Percentiles rank a stretch among this genome's conserved stretches.
Conservation (phyloP, 2,329 filamentous ascomycete species). For the Trichoderma atroviride region DNA sequence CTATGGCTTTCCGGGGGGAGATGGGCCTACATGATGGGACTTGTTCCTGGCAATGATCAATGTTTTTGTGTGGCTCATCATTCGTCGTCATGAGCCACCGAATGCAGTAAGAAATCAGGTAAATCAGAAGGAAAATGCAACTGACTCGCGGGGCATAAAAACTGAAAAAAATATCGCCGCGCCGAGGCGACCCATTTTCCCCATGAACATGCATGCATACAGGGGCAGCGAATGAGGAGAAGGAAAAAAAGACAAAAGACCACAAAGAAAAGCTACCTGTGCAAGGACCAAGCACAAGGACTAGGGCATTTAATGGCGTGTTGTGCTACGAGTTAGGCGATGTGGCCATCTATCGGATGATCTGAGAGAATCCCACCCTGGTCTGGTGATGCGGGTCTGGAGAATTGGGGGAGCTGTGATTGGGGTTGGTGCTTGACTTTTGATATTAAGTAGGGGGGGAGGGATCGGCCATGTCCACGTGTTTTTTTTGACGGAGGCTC, state of each 20-base stretch:
- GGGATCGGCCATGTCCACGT: not conserved
- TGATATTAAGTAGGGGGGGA: too few relatives aligned
- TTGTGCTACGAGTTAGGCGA: not conserved
- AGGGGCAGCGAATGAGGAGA: not conserved
- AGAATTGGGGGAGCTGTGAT: not conserved
- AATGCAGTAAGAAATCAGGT: not conserved
- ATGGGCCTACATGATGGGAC: too few relatives aligned
- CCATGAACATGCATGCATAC: not conserved
- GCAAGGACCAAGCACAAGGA: not conserved
- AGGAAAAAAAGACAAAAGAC: not conserved
- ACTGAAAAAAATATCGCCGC: not conserved
- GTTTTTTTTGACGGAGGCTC: not conserved
- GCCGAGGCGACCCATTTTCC: not conserved
- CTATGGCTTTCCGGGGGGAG: too few relatives aligned
- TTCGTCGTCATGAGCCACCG: not conserved
- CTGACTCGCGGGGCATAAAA: not conserved
- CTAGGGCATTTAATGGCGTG: not conserved
- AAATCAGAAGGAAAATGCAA: not conserved
- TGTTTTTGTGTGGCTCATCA: not conserved
- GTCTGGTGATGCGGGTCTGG: slow-evolving; percentile 18
- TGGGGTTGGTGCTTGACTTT: not conserved
- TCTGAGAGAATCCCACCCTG: slow-evolving; percentile 15
- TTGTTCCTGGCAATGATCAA: not conserved
- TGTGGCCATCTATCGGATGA: slow-evolving; percentile 16
- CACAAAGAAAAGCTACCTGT: not conserved